Conservation (phyloP, 2,329 filamentous ascomycete genomes). For the Stylonectria norvegica region DNA sequence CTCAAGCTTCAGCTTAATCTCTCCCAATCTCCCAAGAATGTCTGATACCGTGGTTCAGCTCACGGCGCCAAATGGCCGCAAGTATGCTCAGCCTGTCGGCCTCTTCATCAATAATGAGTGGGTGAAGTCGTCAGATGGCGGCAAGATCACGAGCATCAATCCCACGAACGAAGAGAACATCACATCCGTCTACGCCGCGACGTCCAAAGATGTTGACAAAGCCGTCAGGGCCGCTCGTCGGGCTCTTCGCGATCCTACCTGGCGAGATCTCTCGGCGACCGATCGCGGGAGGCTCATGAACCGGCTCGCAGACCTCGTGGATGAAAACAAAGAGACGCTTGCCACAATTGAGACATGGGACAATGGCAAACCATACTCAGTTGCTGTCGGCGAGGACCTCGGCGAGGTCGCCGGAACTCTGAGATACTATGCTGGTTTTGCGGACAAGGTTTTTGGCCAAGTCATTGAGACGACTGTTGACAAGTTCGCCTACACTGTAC, state of each 20-base stretch:
- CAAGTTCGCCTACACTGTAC: slow-evolving; percentile 73
- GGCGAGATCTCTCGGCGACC: slow-evolving; percentile 64
- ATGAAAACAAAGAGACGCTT: slow-evolving; percentile 53
- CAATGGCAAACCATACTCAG: slow-evolving; percentile 66
- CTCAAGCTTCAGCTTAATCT: neutral
- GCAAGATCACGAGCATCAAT: slow-evolving; percentile 60
- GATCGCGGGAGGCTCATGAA: slow-evolving; percentile 67
- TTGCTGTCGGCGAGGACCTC: slow-evolving; percentile 65
- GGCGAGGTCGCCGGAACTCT: slow-evolving; percentile 44
- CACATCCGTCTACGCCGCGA: slow-evolving; percentile 31
- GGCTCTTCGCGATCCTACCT: slow-evolving; percentile 64
- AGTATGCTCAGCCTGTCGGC: slow-evolving; percentile 64
- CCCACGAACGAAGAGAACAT: slow-evolving; percentile 36
- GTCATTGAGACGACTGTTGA: slow-evolving; percentile 65
- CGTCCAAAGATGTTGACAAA: slow-evolving; percentile 29
- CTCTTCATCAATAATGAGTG: slow-evolving; percentile 79
- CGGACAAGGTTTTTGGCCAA: slow-evolving; percentile 75
- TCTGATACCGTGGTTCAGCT: slow-evolving; percentile 25
- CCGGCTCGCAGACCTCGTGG: slow-evolving; percentile 68
- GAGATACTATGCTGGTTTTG: slow-evolving; percentile 75
- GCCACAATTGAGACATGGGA: slow-evolving; percentile 72
- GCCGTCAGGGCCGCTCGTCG: slow-evolving; percentile 51
- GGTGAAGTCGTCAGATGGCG: slow-evolving; percentile 54
- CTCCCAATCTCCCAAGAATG: neutral
- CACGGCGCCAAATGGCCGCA: slow-evolving; percentile 56